Evolutionary conservation across 1,139 yeast species (phyloP), one percentile per base, ranked within the genome.

Genomic region (Diutina catenulata): DNA sequence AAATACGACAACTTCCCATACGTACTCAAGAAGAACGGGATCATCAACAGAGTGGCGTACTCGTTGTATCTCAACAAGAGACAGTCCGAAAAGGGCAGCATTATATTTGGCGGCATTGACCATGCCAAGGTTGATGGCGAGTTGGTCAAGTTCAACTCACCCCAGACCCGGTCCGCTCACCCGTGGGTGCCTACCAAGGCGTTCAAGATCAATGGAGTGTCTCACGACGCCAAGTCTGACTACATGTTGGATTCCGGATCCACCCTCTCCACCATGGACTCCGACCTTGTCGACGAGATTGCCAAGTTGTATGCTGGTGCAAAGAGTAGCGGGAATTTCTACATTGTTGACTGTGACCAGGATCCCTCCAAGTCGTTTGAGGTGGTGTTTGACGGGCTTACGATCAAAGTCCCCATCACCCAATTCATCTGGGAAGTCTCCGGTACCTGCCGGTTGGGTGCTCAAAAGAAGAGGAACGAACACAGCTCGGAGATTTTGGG

Each of bases 401-500:
- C 24, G n/a, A 19, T 29, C 10, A 11, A 10, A 7, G n/a, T 29
- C 3, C 22, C 13, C 6, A 29, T 20, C 11, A 5, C 23, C 2
- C 24, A 19, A 29, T 29, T 29, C 16, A 24, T 29, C 9, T n/a
- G 33, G 10, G 13, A 29, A 5, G 3, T 29, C 8, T n/a, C n/a
- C n/a, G 13, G n/a, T 3, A 19, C 5, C 7, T 29, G 33, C 20
- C 24, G 24, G 16, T 6, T 29, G 10, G 29, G 29, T 27, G 3
- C 20, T 29, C 24, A 16, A 11, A 9, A 19, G 24, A 11, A 24
- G 33, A 20, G n/a, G 19, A n/a, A n/a, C 13, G 24, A 29, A 13
- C 13, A 19, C 7, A 16, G 24, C 16, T 15, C 19, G 10, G 19
- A 19, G 15, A 22, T 21, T 14, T 49, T 57, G 39, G 64, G 64